Evolutionary conservation across 495 filamentous ascomycete species (phyloP).

Genomic region (Talaromyces nanjingensis): DNA sequence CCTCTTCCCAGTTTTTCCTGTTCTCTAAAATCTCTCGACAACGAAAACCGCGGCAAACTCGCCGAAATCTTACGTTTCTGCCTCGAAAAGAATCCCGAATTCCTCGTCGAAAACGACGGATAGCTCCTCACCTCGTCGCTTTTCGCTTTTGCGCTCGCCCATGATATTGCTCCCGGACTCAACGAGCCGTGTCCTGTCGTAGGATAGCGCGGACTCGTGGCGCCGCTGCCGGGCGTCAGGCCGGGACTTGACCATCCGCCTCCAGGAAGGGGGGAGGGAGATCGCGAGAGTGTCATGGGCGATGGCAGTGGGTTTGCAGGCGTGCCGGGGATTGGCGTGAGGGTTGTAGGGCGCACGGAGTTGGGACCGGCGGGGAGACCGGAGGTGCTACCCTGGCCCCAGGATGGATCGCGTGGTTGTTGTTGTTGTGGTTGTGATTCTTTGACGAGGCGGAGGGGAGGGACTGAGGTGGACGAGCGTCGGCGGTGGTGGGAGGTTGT

Average conservation of each 20-base stretch:
- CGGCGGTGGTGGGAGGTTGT: slow-evolving; percentile 11
- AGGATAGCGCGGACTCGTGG: slow-evolving; percentile 55
- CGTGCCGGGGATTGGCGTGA: slow-evolving; percentile 7
- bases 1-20: slow-evolving; percentile 67
- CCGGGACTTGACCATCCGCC: slow-evolving; percentile 87
- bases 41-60: slow-evolving; percentile 53
- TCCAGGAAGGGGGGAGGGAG: slow-evolving; percentile 71
- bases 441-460: slow-evolving; percentile 12
- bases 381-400: slow-evolving; percentile 10
- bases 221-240: slow-evolving; percentile 61
- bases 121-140: slow-evolving; percentile 70
- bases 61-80: slow-evolving; percentile 69
- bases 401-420: slow-evolving; percentile 2
- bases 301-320: slow-evolving; percentile 7
- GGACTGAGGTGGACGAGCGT: slow-evolving; percentile 7
- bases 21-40: slow-evolving; percentile 48
- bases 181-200: slow-evolving; percentile 16
- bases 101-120: slow-evolving; percentile 72
- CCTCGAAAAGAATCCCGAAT: slow-evolving; percentile 74
- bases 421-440: not conserved
- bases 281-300: slow-evolving; percentile 76
- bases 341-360: slow-evolving; percentile 3
- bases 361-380: slow-evolving; percentile 9
- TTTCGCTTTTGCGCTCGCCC: slow-evolving; percentile 72
- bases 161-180: slow-evolving; percentile 53